A percentile compares a stretch with the other conserved stretches of the same genome.
phyloP scores from a whole-genome alignment of 106 monocot species.

The Phalaenopsis aphrodite region DNA sequence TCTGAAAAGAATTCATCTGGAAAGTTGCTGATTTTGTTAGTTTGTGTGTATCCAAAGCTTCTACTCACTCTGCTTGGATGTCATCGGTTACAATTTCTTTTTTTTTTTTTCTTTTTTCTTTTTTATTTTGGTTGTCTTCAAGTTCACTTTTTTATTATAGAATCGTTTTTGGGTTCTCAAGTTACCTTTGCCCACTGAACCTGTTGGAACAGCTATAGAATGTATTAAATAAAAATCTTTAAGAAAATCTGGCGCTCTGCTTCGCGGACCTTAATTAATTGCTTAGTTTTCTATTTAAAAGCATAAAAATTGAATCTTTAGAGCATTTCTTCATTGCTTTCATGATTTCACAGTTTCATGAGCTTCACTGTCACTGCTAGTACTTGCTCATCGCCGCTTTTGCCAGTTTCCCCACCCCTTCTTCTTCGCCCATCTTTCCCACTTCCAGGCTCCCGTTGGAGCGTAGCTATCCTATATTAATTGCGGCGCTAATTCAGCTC shows the following conservation, averaged over 20 bases:
- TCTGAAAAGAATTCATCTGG: background rate
- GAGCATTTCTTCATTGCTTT: background rate
- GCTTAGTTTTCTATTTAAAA: background rate
- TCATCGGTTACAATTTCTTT: background rate
- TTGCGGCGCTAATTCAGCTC: slow-evolving; percentile 6
- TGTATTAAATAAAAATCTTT: background rate
- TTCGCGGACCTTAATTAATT: background rate
- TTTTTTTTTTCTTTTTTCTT: background rate
- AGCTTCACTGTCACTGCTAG: background rate
- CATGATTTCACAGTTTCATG: background rate
- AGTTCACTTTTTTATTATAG: background rate
- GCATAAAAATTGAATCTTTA: background rate
- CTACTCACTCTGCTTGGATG: background rate
- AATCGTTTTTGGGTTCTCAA: slow-evolving; percentile 2
- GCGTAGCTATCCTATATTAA: slow-evolving; percentile 3
- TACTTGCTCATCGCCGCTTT: background rate
- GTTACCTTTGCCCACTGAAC: background rate
- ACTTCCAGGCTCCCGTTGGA: background rate
- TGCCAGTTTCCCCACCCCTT: background rate
- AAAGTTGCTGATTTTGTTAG: background rate
- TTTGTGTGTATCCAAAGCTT: background rate
- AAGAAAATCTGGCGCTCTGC: background rate
- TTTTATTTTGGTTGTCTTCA: background rate
- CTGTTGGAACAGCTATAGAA: background rate
- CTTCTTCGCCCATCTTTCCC: slow-evolving; percentile 1